Base-by-base conservation (phyloP, 495 filamentous ascomycete species). In the Friedmanniomyces simplex region DNA sequence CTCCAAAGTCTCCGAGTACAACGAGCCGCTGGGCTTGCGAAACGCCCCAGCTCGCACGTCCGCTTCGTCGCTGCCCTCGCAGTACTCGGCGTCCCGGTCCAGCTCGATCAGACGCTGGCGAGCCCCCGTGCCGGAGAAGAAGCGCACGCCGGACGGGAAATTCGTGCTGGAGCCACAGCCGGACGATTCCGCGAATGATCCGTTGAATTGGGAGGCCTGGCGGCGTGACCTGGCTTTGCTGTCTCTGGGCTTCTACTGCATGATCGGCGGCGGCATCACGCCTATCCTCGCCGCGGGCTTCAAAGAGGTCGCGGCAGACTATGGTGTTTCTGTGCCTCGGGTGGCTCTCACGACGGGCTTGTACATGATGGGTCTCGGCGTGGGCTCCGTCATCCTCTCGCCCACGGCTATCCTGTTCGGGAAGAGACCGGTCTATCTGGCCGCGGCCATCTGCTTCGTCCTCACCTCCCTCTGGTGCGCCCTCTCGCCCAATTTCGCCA, bases 111-210 rank as follows among this genome's bases (percentile, higher is more conserved):
- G 62, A 56, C 28, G 58, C 54, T 63, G 49, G 1, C 32, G 71
- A 25, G 70, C 71, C 8, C 68, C 71, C 8, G 64, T 53, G 11
- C 60, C 60, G 13, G 74, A 75, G 56, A 82, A 81, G 69, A 96
- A 96, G 73, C 83, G 75, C 58, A 96, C 90, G 7, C 68, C 74
- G 18, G 83, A 96, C 70, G 93, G 91, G 32, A 81, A 81, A 51
- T 89, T 96, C 61, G 87, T 98, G 54, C 73, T 98, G 10, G 85
- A 94, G 0, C 91, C 91, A 0, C 93, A 97, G 66, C 93, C 93
- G 0, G 91, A 96, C 43, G 88, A 95, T 37, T 88, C 88, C 0
- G 73, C 76, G 25, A 95, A 98, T 59, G 93, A 98, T 64, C 93
- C 93, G 0, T 70, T 98, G 43, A 98, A 98, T 63, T 98, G 93